Base-by-base conservation (phyloP, 257 asterid genomes). In the Nyctanthes arbortristis region DNA sequence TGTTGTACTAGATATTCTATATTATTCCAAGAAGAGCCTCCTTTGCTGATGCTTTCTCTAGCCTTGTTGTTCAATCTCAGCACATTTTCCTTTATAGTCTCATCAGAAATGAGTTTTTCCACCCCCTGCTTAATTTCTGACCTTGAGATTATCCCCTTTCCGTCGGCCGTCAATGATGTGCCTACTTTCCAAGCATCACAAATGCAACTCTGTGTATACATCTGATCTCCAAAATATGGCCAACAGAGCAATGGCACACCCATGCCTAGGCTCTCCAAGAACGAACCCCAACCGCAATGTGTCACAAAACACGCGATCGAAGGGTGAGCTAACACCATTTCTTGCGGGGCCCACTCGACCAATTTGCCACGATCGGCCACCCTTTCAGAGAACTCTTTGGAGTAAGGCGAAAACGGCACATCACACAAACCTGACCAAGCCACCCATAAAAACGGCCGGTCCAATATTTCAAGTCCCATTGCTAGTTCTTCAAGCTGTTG, bases 341-440 rank as follows among this genome's bases (percentile, higher is more conserved):
- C 93, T 36, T 86, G 96, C 1, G 87, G 87, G n/a, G 91, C 91
- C 96, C 96, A 89, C 37, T 86, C 89, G 0, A 86, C 90, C 14
- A 86, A 28, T 61, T 79, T 84, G 20, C 89, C 90, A 0, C 79
- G 73, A 4, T 55, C 45, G 10, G 43, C 80, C 49, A 80, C 82
- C 4, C 88, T 65, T 1, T 29, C 61, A 0, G 16, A 16, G 56
- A 79, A 85, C 20, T 78, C 84, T 0, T 20, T 30, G 1, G 76
- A 61, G 68, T 60, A 73, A 52, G 59, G 9, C 20, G 59, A 30
- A 52, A 52, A 52, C 0, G 71, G 11, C 25, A 75, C 82, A 7
- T 74, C 28, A 3, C 62, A 54, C 2, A 84, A 71, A 24, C 87
- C 87, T 9, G 86, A 67, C 71, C 77, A 62, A 22, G 59, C 59